Evolutionary conservation across 2,329 filamentous ascomycete genomes (phyloP).

Genomic region (Shiraia sp.): DNA sequence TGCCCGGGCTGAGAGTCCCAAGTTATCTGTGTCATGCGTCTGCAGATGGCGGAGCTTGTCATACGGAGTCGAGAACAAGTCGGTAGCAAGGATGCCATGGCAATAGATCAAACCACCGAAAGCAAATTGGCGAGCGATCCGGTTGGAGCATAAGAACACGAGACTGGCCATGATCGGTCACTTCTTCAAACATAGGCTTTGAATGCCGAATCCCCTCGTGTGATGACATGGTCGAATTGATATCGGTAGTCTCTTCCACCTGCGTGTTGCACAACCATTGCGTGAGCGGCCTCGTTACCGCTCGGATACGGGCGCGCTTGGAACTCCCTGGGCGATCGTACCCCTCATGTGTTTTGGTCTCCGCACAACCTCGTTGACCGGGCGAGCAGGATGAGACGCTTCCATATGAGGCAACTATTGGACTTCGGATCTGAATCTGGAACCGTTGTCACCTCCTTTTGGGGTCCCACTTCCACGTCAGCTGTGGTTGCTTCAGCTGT

Average conservation of each 20-base stretch:
- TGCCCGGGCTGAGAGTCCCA: conserved; percentile 12
- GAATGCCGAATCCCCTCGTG: conserved; percentile 7
- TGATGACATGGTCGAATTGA: conserved; percentile 13
- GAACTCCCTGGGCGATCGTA: conserved; percentile 1
- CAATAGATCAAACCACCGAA: background rate
- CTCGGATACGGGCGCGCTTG: conserved; percentile 6
- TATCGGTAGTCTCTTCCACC: conserved; percentile 13
- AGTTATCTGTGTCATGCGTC: conserved; percentile 20
- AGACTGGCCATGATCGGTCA: conserved; percentile 5
- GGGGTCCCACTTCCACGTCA: conserved; percentile 23
- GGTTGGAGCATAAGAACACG: conserved; percentile 19
- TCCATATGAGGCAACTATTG: conserved; percentile 12
- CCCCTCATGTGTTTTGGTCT: conserved; percentile 8
- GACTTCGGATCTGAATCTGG: conserved; percentile 16
- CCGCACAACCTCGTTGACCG: conserved; percentile 7
- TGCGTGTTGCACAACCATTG: conserved; percentile 19
- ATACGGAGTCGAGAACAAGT: conserved; percentile 19
- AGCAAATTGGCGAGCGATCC: conserved; percentile 8
- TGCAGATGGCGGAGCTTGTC: conserved; percentile 13
- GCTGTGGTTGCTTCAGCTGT: conserved; percentile 22
- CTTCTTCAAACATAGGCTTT: conserved; percentile 2
- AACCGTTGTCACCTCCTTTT: conserved; percentile 16
- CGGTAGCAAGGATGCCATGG: conserved; percentile 12
- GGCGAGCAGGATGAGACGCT: conserved; percentile 23
- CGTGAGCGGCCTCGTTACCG: conserved; percentile 31